Evolutionary conservation across 306 rosid genomes (phyloP).

Genomic region (Vachellia collinsii): DNA sequence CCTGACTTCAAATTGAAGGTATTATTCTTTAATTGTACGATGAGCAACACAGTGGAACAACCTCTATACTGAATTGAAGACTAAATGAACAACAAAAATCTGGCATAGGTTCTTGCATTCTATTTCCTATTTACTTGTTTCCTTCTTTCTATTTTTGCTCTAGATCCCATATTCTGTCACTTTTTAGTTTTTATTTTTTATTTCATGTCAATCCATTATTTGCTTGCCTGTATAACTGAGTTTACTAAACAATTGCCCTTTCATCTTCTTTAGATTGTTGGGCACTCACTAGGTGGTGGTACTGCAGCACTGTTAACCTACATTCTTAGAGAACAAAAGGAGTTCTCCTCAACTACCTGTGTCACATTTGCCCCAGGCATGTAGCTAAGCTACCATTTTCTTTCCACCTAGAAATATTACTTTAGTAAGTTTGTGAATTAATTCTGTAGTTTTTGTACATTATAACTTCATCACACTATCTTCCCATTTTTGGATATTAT

Average conservation of each 20-base stretch:
- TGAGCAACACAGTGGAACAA: slow-evolving; percentile 6
- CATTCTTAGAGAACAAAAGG: slow-evolving; percentile 88
- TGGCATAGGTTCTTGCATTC: slow-evolving; percentile 11
- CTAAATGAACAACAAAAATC: background rate
- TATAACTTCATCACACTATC: slow-evolving; percentile 17
- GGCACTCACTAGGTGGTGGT: slow-evolving; percentile 98
- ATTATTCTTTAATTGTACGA: slow-evolving; percentile 27
- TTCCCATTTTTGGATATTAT: background rate
- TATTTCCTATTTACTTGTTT: slow-evolving; percentile 13
- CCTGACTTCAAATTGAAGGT: slow-evolving; percentile 88
- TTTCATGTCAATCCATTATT: background rate
- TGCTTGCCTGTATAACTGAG: background rate
- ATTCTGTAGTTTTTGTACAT: background rate
- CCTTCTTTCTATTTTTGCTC: slow-evolving; percentile 12
- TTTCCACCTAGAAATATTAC: background rate
- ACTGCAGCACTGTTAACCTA: slow-evolving; percentile 93
- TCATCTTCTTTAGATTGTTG: slow-evolving; percentile 66
- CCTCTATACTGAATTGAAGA: slow-evolving; percentile 2
- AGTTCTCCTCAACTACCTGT: slow-evolving; percentile 73
- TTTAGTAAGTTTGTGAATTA: slow-evolving; percentile 7
- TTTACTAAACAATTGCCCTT: slow-evolving; percentile 23
- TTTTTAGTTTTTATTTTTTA: background rate
- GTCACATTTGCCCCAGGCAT: slow-evolving; percentile 94
- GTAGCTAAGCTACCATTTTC: slow-evolving; percentile 27
- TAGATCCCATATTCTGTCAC: slow-evolving; percentile 5